Evolutionary conservation across 164 flowering plant species (phyloP), one percentile per base, ranked within the genome.

Genomic region (Stephania japonica): DNA sequence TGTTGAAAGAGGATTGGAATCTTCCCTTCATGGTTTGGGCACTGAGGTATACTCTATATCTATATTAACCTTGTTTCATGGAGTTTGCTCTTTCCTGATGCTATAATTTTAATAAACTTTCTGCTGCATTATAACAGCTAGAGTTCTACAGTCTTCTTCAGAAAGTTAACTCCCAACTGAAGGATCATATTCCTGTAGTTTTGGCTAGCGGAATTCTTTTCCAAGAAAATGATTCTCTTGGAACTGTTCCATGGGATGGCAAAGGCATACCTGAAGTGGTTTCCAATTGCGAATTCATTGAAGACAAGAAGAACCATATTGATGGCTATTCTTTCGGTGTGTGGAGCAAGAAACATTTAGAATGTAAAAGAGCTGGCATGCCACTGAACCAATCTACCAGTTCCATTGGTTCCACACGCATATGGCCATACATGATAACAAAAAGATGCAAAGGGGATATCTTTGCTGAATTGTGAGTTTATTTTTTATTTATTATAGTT

Each of bases 1-100:
- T 81, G 94, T 88, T 70, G 99, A 94, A 85, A 97, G 79, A 62
- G 99, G 99, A 7, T 77, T 90, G 71, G 94, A 91, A 79, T 79
- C 87, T 78, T 86, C 94, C 43, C 72, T 95, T 69, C 80, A 90
- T 80, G 76, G 90, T 81, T 80, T 95, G 76, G 98, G 92, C 71
- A 82, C 96, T 50, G 98, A 92, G 97, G 99, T 90, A 87, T 65
- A 8, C 49, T 74, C 24, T 16, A 42, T 53, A 62, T 59, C 19
- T 77, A 18, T 53, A 32, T 7, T 18, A 50, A 5, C 42, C 38
- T 49, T 71, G 14, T 67, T 41, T 44, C 68, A 25, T 41, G 26
- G 5, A 66, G 1, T 27, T 59, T 42, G 21, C 24, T 25, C n/a
- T 70, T 47, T 68, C 12, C 41, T 9, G 13, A 6, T 24, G 7